A percentile compares a stretch with the other conserved stretches of the same genome.
These are phyloP conservation scores for Aegle marmelos DNA, from an alignment of 345 rosid species.

Conservation along the genomic window DNA sequence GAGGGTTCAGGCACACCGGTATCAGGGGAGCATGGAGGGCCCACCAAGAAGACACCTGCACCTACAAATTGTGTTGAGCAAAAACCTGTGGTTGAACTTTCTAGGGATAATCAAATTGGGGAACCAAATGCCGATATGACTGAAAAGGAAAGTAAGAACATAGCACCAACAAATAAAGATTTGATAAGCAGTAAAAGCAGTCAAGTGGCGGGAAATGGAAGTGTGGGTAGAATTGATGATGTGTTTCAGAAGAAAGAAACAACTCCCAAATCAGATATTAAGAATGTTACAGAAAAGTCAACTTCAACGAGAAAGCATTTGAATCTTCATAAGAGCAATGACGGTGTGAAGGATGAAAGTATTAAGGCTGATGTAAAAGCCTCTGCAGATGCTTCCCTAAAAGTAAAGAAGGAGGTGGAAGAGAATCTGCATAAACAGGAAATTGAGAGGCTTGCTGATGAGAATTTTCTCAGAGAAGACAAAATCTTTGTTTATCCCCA, in stretches of 20 bases:
- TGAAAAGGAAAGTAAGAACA: conserved; percentile 20
- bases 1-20: conserved; percentile 30
- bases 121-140: conserved; percentile 24
- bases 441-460: conserved; percentile 56
- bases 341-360: conserved; percentile 9
- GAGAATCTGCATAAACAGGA: conserved; percentile 47
- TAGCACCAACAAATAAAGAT: conserved; percentile 12
- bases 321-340: conserved; percentile 8
- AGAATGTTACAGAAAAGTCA: conserved; percentile 20
- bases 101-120: conserved; percentile 19
- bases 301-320: conserved; percentile 16
- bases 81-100: conserved; percentile 28
- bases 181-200: conserved; percentile 8
- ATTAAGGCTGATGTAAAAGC: conserved; percentile 12
- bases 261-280: conserved; percentile 16
- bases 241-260: conserved; percentile 13
- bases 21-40: conserved; percentile 18
- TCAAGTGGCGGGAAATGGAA: conserved; percentile 33
- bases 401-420: conserved; percentile 38
- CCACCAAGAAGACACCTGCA: conserved; percentile 20
- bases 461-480: conserved; percentile 40
- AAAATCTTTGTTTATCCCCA: conserved; percentile 71
- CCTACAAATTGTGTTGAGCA: conserved; percentile 28
- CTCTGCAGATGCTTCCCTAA: conserved; percentile 34
- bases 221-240: conserved; percentile 21